A percentile compares a stretch with the other conserved stretches of the same genome.
Evolutionary conservation across 2,329 filamentous ascomycete species (phyloP).

Genomic region (Coniochaeta ligniaria): DNA sequence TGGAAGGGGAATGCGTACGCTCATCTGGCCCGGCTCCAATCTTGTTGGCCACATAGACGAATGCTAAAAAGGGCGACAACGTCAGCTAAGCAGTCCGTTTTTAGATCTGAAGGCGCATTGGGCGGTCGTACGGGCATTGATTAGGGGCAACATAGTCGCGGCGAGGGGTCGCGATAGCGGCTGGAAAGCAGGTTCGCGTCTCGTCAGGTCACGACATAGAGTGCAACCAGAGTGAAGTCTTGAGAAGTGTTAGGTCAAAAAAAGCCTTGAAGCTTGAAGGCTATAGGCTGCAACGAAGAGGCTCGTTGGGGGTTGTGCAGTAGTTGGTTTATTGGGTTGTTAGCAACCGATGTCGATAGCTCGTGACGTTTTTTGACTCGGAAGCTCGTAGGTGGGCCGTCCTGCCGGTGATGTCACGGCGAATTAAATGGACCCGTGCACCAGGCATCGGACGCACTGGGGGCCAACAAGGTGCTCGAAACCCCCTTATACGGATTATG

Average conservation of each 20-base stretch:
- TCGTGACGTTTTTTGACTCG: background rate
- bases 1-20: conserved; percentile 22
- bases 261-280: background rate
- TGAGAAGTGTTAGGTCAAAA: background rate
- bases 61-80: conserved; percentile 25
- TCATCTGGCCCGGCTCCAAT: conserved; percentile 40
- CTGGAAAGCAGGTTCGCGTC: background rate
- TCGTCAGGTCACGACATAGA: background rate
- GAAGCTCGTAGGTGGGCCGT: background rate
- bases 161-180: background rate
- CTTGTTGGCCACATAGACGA: conserved; percentile 30
- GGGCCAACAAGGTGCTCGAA: background rate
- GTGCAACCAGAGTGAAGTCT: background rate
- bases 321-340: background rate
- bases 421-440: background rate
- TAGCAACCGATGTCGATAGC: background rate
- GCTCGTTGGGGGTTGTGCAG: background rate
- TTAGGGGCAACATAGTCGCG: background rate
- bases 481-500: background rate
- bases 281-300: background rate
- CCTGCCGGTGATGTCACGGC: background rate
- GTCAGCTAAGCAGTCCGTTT: conserved; percentile 8
- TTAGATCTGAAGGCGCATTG: background rate
- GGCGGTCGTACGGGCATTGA: background rate
- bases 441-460: background rate